Conservation (phyloP, 2,329 filamentous ascomycete species). For the Leptodontidium sp. region DNA sequence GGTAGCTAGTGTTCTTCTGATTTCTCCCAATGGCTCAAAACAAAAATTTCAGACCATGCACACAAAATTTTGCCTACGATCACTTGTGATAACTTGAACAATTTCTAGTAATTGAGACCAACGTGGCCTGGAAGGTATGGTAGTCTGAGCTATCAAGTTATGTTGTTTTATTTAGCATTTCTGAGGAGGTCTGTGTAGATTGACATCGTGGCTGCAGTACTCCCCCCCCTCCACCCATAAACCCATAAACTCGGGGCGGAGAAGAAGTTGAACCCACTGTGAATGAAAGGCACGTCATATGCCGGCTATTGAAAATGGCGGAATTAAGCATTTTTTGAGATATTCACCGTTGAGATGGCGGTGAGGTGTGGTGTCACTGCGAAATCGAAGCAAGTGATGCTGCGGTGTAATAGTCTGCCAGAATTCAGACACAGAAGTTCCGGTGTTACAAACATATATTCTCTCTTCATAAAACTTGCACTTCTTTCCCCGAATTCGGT, state of each 20-base stretch:
- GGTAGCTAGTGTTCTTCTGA: not conserved
- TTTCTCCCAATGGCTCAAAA: not conserved
- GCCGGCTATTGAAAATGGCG: not conserved
- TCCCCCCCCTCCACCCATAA: too few relatives aligned
- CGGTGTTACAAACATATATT: too few relatives aligned
- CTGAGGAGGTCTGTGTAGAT: too few relatives aligned
- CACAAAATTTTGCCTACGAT: not conserved
- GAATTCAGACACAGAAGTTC: not conserved
- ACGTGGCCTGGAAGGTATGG: too few relatives aligned
- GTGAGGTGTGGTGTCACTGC: not conserved
- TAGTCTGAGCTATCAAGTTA: too few relatives aligned
- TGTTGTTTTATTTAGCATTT: too few relatives aligned
- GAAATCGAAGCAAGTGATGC: not conserved
- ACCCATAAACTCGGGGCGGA: too few relatives aligned
- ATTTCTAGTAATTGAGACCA: too few relatives aligned
- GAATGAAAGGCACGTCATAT: not conserved
- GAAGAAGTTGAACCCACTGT: not conserved
- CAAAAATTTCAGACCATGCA: not conserved
- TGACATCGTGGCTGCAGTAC: too few relatives aligned
- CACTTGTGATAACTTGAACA: too few relatives aligned
- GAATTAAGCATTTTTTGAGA: not conserved
- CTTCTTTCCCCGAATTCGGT: not conserved
- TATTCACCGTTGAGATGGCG: not conserved
- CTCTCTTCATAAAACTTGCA: too few relatives aligned
- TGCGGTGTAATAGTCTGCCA: not conserved